Evolutionary conservation across 2,329 filamentous ascomycete genomes (phyloP), one percentile per base, ranked within the genome.

Genomic region (Aspergillus nomiae): DNA sequence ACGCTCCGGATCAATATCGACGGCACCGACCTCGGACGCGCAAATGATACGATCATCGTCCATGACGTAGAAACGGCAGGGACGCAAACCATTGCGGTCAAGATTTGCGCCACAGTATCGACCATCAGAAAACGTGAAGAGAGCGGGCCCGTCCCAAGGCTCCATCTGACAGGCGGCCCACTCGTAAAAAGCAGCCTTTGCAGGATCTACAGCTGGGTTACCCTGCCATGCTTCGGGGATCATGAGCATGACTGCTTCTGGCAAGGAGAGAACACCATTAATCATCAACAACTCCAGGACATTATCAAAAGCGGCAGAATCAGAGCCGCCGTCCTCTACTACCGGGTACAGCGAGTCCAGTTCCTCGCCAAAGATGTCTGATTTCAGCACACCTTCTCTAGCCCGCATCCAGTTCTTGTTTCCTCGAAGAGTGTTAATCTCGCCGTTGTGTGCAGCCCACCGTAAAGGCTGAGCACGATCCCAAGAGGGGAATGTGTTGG

Each of bases 331-430:
- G 74, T 97, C 94, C 80, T 98, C 94, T 59, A 98, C 92, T 71
- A 98, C 93, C 28, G 94, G 94, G 77, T 97, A 97, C 62, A 98
- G 87, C 71, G 85, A 82, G 79, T 97, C 93, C 19, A 98, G 88
- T 74, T 97, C 94, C 32, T 96, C 92, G 67, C 92, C 92, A 76
- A 98, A 98, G 60, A 96, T 85, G 69, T 94, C 89, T 1, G 94
- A 98, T 76, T 92, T 91, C 86, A 98, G 91, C 68, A 97, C 89
- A 79, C 94, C 94, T 82, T 98, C 94, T 75, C 94, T 90, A 66
- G 94, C 94, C 71, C 94, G 90, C 94, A 98, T 98, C 94, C 94
- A 98, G 82, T 98, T 98, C 86, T 98, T 98, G 84, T 98, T 98
- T 65, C 94, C 94, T 76, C 94, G 91, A 65, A 98, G 84, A 1